Base-by-base conservation (phyloP, 306 rosid species). In the Erythrophleum fordii region DNA sequence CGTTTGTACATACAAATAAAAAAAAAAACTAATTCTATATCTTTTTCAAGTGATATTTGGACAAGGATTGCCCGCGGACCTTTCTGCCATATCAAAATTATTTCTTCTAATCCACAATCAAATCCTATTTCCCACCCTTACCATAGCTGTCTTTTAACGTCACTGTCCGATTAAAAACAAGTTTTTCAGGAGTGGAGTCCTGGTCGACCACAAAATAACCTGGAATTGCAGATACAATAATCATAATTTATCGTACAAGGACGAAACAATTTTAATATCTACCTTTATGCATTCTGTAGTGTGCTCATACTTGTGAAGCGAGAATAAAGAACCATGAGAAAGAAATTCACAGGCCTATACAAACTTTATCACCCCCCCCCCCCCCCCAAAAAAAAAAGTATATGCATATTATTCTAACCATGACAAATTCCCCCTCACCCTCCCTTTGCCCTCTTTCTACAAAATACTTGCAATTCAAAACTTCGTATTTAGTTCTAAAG, bases 121-220 rank as follows among this genome's bases (percentile, higher is more conserved):
- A 42, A 42, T 61, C 84, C 85, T 93, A 93, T 72, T 91, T 95
- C 79, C 91, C 97, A 79, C 89, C 85, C 79, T 90, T 95, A 55
- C 86, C 25, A 48, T 90, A 93, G 87, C 91, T 89, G 78, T 87
- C 99, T 83, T 87, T 85, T 37, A 95, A 85, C 1, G 96, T 95
- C 68, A 95, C 99, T 0, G 99, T 93, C 59, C 98, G 87, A 69
- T 95, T 95, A 25, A 96, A 93, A 68, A 96, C 90, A 31, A 93
- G 94, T 75, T 92, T 96, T 69, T 88, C 98, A 4, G 91, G 80
- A 80, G 93, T 87, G 0, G 99, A 90, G 77, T 96, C 98, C 82
- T 73, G 85, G 80, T 96, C 98, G 4, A 96, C 97, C 77, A 80
- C 91, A 85, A 96, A 96, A 89, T 93, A 96, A 22, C 99, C 99